Evolutionary conservation across 2,329 filamentous ascomycete species (phyloP), one percentile per base, ranked within the genome.

Genomic region (Daldinia sp.): DNA sequence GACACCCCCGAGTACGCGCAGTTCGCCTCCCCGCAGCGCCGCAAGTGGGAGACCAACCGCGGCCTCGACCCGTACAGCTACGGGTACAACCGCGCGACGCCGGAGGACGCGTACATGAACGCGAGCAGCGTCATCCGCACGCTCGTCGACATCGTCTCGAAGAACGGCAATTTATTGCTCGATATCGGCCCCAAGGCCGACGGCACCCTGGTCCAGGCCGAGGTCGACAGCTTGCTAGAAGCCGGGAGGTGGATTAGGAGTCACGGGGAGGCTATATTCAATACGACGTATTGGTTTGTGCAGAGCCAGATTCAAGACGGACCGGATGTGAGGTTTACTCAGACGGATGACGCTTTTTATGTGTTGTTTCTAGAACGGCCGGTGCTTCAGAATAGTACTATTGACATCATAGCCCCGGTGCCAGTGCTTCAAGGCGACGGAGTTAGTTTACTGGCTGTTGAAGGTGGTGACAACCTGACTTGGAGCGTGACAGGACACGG

Each of bases 31-130:
- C 82, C 84, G 7, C 85, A 87, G 74, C 74, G 79, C 35, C 80
- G 85, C 30, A 89, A 89, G 75, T 90, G 87, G 87, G 88, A 89
- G 77, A 84, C 79, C 44, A 89, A 85, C 76, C 81, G 82, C 46
- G 87, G 87, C 41, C 87, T 90, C 85, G 87, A 89, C 71, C 87
- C 87, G 0, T 89, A 82, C 72, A 83, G 80, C 68, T 89, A 89
- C 71, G 87, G 87, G 2, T 89, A 86, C 77, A 89, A 90, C 73
- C 79, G 83, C 6, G 86, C 86, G 1, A 90, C 87, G 0, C 80
- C 83, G 0, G 72, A 77, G 1, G 74, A 72, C 0, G 79, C 78
- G 9, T 88, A 88, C 74, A 85, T 89, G 82, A 87, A 84, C 46
- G 83, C 86, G 0, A 79, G 75, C 6, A 80, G 77, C 0, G 79